Percentiles rank a stretch among this genome's conserved stretches.
Evolutionary conservation across 441 rosid genomes (phyloP).

Genomic region (Gossypium lobatum): DNA sequence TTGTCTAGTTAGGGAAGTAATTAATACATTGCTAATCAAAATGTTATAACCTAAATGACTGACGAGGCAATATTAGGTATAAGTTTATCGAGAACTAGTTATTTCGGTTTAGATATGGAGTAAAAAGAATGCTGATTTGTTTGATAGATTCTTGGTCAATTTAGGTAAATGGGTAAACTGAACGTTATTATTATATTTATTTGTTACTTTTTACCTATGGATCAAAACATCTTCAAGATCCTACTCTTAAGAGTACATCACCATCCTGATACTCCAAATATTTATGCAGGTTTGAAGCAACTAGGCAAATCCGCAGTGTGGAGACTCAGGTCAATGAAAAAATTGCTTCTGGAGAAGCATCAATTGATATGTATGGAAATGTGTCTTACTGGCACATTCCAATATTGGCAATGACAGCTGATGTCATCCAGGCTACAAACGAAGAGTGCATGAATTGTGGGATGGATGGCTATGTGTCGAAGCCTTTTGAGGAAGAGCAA

Average conservation of each 20-base stretch:
- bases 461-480: conserved; percentile 86
- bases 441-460: conserved; percentile 77
- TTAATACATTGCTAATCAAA: neutral
- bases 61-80: neutral
- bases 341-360: conserved; percentile 44
- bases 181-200: neutral
- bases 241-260: neutral
- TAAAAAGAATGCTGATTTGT: neutral
- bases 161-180: neutral
- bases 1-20: neutral
- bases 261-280: conserved; percentile 3
- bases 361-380: conserved; percentile 33
- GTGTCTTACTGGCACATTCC: conserved; percentile 60
- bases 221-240: neutral
- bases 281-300: conserved; percentile 73
- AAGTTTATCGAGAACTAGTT: neutral
- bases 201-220: neutral
- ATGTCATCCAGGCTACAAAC: conserved; percentile 73
- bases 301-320: conserved; percentile 51
- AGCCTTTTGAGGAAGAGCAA: conserved; percentile 83
- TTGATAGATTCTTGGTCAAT: neutral
- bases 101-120: neutral
- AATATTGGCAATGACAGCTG: conserved; percentile 95
- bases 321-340: conserved; percentile 54
- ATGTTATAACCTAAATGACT: neutral